phyloP scores from a whole-genome alignment of 768 basidiomycete species.

The Podaxis sp. region DNA sequence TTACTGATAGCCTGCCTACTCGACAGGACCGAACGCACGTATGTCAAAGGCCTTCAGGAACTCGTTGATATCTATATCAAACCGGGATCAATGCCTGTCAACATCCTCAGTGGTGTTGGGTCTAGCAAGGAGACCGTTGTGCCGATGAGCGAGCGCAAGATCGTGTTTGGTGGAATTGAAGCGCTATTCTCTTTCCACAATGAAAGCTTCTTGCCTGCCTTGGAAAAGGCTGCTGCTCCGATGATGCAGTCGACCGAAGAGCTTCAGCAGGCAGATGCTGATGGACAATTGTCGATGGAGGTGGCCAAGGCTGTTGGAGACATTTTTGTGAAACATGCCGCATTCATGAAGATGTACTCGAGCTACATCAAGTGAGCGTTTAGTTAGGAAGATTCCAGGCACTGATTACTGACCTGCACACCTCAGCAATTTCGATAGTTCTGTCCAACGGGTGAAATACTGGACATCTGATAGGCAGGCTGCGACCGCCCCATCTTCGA shows the following conservation, averaged over 20 bases:
- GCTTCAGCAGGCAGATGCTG: constrained; percentile 51
- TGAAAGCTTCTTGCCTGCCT: constrained; percentile 86
- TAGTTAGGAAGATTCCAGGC: not conserved
- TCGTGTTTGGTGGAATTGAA: constrained; percentile 91
- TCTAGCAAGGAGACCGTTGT: constrained; percentile 81
- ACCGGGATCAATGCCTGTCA: constrained; percentile 70
- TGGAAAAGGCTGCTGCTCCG: constrained; percentile 74
- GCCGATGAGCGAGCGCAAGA: constrained; percentile 78
- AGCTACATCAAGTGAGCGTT: constrained; percentile 85
- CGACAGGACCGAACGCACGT: constrained; percentile 86
- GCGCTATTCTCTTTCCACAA: constrained; percentile 89
- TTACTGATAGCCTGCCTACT: constrained; percentile 6
- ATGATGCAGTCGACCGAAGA: constrained; percentile 48
- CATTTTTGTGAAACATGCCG: constrained; percentile 90
- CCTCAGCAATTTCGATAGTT: constrained; percentile 88
- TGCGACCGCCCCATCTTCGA: constrained; percentile 33
- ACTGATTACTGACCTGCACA: constrained; percentile 12
- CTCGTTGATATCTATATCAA: constrained; percentile 94
- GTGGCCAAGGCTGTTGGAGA: constrained; percentile 81
- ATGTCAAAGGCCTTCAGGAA: constrained; percentile 91
- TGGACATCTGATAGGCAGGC: constrained; percentile 67
- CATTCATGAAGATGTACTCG: constrained; percentile 99
- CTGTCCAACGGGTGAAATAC: constrained; percentile 79
- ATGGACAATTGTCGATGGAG: constrained; percentile 67
- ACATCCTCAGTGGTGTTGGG: constrained; percentile 63